Evolutionary conservation across 2,329 filamentous ascomycete species (phyloP), one percentile per base, ranked within the genome.

Genomic region (Penicillium sp.): DNA sequence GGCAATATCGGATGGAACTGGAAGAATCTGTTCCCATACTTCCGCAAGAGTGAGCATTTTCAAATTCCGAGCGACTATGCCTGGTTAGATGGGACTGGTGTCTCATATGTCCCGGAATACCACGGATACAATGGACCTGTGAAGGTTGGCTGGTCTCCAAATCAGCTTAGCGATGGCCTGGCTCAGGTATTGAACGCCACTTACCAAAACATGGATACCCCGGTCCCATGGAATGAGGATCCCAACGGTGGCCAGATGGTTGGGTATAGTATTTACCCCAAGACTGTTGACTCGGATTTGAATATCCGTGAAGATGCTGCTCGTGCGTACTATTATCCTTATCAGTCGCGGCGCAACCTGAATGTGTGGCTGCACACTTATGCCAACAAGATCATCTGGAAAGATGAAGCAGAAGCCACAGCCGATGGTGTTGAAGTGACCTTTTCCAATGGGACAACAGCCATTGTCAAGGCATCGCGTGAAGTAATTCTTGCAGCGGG

Each of bases 401-500:
- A 41, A 32, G 17, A 42, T 23, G 30, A 38, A 9, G 7, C 33
- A 6, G 32, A 51, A 3, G 44, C 35, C 32, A 48, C 34, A 3
- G 55, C 55, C 10, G 45, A 41, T 17, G 61, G 59, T 11, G 60
- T 61, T 3, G 49, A 56, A 20, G 45, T 64, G 8, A 59, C 48
- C 4, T 22, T 37, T 13, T 32, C 35, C n/a, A 51, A 59, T 39
- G 54, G 56, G 22, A 52, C 37, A 3, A 43, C 41, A 1, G 39
- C 36, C 9, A 37, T 41, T 0, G 56, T 66, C 9, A 64, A 50
- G n/a, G 65, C 53, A 47, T 52, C 45, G 27, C 58, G 57, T 32
- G 79, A 82, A 47, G 69, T 82, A 7, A 71, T 84, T 30, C 59
- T 84, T 2, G 73, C 75, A 1, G 77, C 77, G 1, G 80, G 80